Evolutionary conservation across 441 rosid species (phyloP).

Genomic region (Bocquillonia castaneifolia): DNA sequence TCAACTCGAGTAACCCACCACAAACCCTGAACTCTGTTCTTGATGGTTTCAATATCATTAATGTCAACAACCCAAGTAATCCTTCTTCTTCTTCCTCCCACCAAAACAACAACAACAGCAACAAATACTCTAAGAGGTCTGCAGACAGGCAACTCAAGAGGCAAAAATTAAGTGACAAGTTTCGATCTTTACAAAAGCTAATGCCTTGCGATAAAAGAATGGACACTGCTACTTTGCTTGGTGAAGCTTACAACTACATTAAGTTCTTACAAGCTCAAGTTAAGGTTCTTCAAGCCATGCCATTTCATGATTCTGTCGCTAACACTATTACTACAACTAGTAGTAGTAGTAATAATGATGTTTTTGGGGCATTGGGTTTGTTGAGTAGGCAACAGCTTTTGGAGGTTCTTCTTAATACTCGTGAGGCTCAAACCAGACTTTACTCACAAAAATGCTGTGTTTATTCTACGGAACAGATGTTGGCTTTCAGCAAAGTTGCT

Average conservation of each 20-base stretch:
- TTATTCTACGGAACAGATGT: slow-evolving; percentile 35
- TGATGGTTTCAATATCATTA: background rate
- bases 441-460: slow-evolving; percentile 39
- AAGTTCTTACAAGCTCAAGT: slow-evolving; percentile 73
- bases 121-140: too few relatives aligned
- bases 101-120: slow-evolving; percentile 7
- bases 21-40: slow-evolving; percentile 14
- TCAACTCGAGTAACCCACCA: background rate
- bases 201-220: slow-evolving; percentile 67
- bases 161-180: slow-evolving; percentile 60
- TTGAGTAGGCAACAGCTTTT: slow-evolving; percentile 51
- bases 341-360: background rate
- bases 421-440: slow-evolving; percentile 39
- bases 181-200: slow-evolving; percentile 53
- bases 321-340: background rate
- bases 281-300: slow-evolving; percentile 52
- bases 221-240: slow-evolving; percentile 69
- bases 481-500: slow-evolving; percentile 14
- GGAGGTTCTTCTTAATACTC: slow-evolving; percentile 46
- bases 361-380: slow-evolving; percentile 20
- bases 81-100: too few relatives aligned
- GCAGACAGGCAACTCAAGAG: slow-evolving; percentile 47
- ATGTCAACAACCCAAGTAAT: too few relatives aligned
- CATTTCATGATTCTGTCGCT: slow-evolving; percentile 17
- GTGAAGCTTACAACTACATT: slow-evolving; percentile 61